Evolutionary conservation across 2,329 filamentous ascomycete species (phyloP), one percentile per base, ranked within the genome.

Genomic region (Trichophyton equinum): DNA sequence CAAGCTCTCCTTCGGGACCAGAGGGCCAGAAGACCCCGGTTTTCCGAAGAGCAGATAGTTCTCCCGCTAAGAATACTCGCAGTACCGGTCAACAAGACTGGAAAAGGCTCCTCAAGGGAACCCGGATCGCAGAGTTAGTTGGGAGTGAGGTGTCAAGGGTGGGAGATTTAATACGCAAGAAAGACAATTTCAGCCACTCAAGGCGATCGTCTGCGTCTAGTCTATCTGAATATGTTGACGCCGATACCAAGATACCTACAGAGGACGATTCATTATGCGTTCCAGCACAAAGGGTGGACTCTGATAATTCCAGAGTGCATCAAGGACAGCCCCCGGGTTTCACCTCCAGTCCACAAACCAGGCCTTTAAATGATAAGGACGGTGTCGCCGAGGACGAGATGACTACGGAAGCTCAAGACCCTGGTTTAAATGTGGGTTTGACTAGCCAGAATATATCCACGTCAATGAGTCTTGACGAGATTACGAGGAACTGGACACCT

Each of bases 41-140:
- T 15, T 18, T 59, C 22, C 68, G 66, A 59, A 63, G 64, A n/a
- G 44, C 58, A 2, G 70, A 73, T 13, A 67, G 66, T 51, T 68
- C 67, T 22, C 61, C 62, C 25, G 51, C 62, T 6, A 66, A 64
- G 59, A 64, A 65, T 20, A 65, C 69, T 20, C 75, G 70, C 46
- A 68, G 67, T 1, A 62, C 64, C 2, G 60, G 65, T 51, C 61
- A 78, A 70, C 65, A 76, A 75, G 68, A 84, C 76, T 83, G 82
- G 8, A 84, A 82, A 40, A 92, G 89, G 74, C 85, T 85, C 1
- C 82, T 96, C 74, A 92, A 90, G 74, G 86, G 85, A 2, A 82
- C 84, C 57, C 81, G 87, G 60, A 84, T 92, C 64, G 88, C 89
- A 63, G 87, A 83, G 33, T 80, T 89, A 33, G 82, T 95, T 2